Conservation (phyloP, 2,329 filamentous ascomycete genomes). For the Pleurostoma richardsiae region DNA sequence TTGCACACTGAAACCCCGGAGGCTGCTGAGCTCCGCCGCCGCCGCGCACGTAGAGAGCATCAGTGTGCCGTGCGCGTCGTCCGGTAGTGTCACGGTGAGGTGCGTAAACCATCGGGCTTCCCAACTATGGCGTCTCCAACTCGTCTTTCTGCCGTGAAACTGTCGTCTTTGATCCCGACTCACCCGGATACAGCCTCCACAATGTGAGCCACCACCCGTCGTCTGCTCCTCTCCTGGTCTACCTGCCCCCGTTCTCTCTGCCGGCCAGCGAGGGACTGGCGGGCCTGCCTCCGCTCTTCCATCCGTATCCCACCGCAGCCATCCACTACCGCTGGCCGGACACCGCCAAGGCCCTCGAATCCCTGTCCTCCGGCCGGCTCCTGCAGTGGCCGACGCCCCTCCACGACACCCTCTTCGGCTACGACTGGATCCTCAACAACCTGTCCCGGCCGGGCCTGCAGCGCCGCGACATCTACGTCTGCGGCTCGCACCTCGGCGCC, state of each 20-base stretch:
- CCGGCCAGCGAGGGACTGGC: slow-evolving; percentile 12
- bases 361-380: slow-evolving; percentile 3
- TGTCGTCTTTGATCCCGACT: not conserved
- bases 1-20: too few species aligned
- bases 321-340: slow-evolving; percentile 57
- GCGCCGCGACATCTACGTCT: slow-evolving; percentile 41
- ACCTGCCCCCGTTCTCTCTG: slow-evolving; percentile 46
- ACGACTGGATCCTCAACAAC: slow-evolving; percentile 43
- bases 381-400: slow-evolving; percentile 50
- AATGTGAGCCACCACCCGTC: slow-evolving; percentile 33
- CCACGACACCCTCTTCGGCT: slow-evolving; percentile 51
- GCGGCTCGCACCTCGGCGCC: slow-evolving; percentile 54
- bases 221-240: slow-evolving; percentile 43
- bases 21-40: too few species aligned
- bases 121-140: not conserved
- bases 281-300: slow-evolving; percentile 34
- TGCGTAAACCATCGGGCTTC: slow-evolving; percentile 22
- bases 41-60: slow-evolving; percentile 29
- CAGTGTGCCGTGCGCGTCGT: slow-evolving; percentile 40
- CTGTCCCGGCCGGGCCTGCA: slow-evolving; percentile 28
- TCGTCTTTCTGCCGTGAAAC: not conserved
- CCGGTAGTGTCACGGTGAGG: slow-evolving; percentile 46
- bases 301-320: slow-evolving; percentile 39
- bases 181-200: slow-evolving; percentile 36
- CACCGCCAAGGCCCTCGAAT: not conserved